Evolutionary conservation across 2,329 filamentous ascomycete species (phyloP).

Genomic region (Pleurostoma richardsiae): DNA sequence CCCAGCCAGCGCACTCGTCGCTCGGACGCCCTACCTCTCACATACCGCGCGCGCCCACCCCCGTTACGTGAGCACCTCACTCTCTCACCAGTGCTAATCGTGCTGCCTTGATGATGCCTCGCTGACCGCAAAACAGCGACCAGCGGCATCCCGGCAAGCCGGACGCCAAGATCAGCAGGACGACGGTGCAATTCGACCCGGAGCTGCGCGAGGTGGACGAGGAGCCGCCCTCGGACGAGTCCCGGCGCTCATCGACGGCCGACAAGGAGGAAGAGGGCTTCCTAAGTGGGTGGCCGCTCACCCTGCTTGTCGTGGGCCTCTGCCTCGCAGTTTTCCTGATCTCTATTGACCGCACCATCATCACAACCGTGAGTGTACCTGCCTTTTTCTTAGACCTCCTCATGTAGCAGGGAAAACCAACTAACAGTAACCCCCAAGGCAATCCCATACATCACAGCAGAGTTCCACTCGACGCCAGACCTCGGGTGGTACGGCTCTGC

Average conservation of each 20-base stretch:
- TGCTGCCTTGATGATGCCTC: no score
- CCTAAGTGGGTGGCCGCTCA: background rate
- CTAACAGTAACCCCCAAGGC: background rate
- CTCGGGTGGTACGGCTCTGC: constrained; percentile 24
- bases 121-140: background rate
- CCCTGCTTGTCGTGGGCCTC: background rate
- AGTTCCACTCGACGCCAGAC: constrained; percentile 23
- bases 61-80: no score
- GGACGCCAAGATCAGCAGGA: background rate
- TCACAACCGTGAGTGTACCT: background rate
- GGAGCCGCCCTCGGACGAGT: background rate
- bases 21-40: no score
- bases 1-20: no score
- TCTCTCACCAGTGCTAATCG: no score
- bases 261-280: background rate
- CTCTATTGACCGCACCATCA: background rate
- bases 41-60: no score
- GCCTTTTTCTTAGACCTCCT: background rate
- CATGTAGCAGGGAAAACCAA: no score
- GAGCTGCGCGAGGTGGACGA: background rate
- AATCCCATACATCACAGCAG: constrained; percentile 16
- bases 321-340: background rate
- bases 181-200: background rate
- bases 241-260: background rate
- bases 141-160: background rate